Percentiles rank a stretch among this genome's conserved stretches.
Evolutionary conservation across 1,284 basidiomycete species (phyloP).

Genomic region (Lentinula novae-zelandiae): DNA sequence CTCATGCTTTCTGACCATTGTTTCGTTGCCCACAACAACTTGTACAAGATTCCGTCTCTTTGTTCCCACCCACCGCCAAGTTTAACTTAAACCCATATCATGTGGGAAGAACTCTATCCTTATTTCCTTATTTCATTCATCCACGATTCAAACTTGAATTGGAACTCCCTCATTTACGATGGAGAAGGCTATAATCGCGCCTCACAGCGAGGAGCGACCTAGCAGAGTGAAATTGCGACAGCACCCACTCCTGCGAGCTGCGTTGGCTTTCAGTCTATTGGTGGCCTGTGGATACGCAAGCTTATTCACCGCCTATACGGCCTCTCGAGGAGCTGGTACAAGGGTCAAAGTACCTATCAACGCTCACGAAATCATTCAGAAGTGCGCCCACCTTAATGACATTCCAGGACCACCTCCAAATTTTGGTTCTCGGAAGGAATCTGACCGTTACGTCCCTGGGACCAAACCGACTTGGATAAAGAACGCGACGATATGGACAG

Average conservation of each 20-base stretch:
- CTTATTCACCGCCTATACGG: not conserved
- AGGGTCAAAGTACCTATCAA: constrained; percentile 35
- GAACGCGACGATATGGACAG: constrained; percentile 86
- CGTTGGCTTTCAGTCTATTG: not conserved
- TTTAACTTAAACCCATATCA: too few relatives aligned
- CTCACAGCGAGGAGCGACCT: not conserved
- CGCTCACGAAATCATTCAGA: constrained; percentile 39
- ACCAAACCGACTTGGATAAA: constrained; percentile 64
- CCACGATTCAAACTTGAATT: too few relatives aligned
- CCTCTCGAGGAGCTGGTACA: not conserved
- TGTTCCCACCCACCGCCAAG: too few relatives aligned
- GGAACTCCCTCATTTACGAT: not conserved
- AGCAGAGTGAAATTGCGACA: not conserved
- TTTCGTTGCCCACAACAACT: too few relatives aligned
- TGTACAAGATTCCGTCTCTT: too few relatives aligned
- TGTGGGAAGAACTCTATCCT: too few relatives aligned
- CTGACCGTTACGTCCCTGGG: constrained; percentile 67
- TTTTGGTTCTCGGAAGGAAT: constrained; percentile 52
- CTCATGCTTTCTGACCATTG: too few relatives aligned
- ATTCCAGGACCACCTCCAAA: constrained; percentile 49
- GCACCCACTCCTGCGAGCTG: not conserved
- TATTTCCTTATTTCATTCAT: too few relatives aligned
- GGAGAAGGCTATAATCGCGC: constrained; percentile 5
- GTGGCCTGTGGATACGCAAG: not conserved
- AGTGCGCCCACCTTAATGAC: constrained; percentile 42